These are phyloP conservation scores for Talaromyces thailandensis DNA, from an alignment of 495 filamentous ascomycete genomes.

Conservation along the genomic window DNA sequence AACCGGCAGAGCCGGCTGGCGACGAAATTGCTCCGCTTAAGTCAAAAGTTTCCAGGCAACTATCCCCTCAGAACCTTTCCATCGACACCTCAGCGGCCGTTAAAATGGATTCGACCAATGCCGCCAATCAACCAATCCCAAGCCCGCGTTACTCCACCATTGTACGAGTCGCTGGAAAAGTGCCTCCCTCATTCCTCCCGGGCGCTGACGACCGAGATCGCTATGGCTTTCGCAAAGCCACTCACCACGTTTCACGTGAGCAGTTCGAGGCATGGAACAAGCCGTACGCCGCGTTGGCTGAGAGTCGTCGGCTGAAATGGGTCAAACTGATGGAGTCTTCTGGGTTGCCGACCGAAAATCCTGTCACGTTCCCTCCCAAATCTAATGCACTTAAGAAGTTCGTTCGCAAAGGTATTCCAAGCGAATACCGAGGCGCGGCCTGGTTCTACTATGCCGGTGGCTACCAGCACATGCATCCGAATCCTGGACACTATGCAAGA, in stretches of 20 bases:
- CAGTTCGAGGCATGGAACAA: constrained; percentile 79
- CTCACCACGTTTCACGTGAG: constrained; percentile 61
- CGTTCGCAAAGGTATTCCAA: constrained; percentile 90
- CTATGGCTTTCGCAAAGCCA: constrained; percentile 89
- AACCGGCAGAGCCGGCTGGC: not conserved
- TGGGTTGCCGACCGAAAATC: constrained; percentile 60
- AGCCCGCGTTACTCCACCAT: constrained; percentile 27
- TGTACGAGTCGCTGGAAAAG: constrained; percentile 31
- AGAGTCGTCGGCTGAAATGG: constrained; percentile 75
- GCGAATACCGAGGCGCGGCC: constrained; percentile 82
- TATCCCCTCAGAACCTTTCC: not conserved
- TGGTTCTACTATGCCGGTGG: constrained; percentile 99
- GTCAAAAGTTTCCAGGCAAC: not conserved
- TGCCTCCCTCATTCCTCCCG: constrained; percentile 25
- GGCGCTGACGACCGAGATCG: constrained; percentile 52
- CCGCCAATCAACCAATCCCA: constrained; percentile 11
- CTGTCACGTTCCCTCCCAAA: constrained; percentile 68
- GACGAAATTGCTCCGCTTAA: not conserved
- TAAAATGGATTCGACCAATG: not conserved
- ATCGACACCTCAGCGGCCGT: not conserved
- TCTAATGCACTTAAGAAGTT: constrained; percentile 79
- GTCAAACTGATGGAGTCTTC: constrained; percentile 63
- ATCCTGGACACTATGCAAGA: constrained; percentile 64
- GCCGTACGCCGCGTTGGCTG: constrained; percentile 59
- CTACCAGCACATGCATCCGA: constrained; percentile 60